Percentiles rank a stretch among this genome's conserved stretches.
Conservation (phyloP, 306 rosid species). For the Urtica urens region DNA sequence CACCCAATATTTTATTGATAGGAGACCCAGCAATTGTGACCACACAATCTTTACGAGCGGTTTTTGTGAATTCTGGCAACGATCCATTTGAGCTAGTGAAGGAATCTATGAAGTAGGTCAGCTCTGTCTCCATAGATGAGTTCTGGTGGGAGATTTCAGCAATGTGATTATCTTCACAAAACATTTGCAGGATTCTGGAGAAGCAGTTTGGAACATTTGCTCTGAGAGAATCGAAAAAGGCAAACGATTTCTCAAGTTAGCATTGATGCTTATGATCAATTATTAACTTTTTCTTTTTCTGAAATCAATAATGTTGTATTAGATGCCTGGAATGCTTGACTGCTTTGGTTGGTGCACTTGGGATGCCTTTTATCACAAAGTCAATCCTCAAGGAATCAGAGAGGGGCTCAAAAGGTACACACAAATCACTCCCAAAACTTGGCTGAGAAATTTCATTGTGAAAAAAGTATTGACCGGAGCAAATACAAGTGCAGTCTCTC, state of each 20-base stretch:
- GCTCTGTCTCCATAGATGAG: too few relatives aligned
- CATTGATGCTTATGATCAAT: background rate
- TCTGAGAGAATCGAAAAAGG: conserved; percentile 30
- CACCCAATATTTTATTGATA: too few relatives aligned
- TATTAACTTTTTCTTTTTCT: background rate
- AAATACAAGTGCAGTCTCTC: conserved; percentile 21
- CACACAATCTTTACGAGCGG: conserved; percentile 19
- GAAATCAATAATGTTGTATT: conserved; percentile 8
- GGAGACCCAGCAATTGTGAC: conserved; percentile 30
- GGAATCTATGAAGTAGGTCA: conserved; percentile 27
- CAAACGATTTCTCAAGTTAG: too few relatives aligned
- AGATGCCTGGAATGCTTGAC: conserved; percentile 37
- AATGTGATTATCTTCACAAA: too few relatives aligned
- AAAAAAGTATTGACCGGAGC: background rate
- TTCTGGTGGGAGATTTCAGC: too few relatives aligned
- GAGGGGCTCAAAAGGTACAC: conserved; percentile 30
- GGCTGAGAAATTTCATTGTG: background rate
- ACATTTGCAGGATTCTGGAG: conserved; percentile 29
- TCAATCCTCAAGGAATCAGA: conserved; percentile 29
- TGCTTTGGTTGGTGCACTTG: conserved; percentile 37
- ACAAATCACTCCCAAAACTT: too few relatives aligned
- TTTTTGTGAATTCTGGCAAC: conserved; percentile 28
- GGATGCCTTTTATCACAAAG: conserved; percentile 29
- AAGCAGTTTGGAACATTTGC: conserved; percentile 26
- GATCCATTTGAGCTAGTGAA: conserved; percentile 22